A percentile compares a stretch with the other conserved stretches of the same genome.
Conservation (phyloP, 2,329 filamentous ascomycete genomes). For the Fonsecaea multimorphosa region DNA sequence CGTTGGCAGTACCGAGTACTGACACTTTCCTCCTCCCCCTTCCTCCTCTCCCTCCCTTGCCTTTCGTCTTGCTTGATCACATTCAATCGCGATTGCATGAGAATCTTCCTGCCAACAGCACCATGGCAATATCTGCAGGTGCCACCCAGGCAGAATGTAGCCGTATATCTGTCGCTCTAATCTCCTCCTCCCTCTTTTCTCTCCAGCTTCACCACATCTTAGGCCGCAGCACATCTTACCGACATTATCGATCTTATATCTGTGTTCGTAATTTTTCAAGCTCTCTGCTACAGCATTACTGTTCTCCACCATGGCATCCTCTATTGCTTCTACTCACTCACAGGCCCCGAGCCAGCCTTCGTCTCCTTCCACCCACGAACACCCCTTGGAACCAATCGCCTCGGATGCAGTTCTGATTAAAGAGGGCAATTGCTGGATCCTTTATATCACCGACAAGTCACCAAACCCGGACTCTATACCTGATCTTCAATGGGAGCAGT, state of each 20-base stretch:
- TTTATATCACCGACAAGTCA: slow-evolving; percentile 17
- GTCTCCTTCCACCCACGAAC: neutral
- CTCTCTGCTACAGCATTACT: neutral
- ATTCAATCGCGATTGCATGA: neutral
- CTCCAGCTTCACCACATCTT: slow-evolving; percentile 3
- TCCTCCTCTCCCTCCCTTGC: neutral
- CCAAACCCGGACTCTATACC: slow-evolving; percentile 12
- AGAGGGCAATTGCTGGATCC: slow-evolving; percentile 17
- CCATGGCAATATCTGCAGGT: neutral
- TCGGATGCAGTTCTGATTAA: neutral
- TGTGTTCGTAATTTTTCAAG: neutral
- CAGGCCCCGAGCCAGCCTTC: neutral
- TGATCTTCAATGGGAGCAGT: slow-evolving; percentile 20
- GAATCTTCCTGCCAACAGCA: neutral
- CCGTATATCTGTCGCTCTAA: neutral
- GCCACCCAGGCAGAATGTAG: slow-evolving; percentile 4
- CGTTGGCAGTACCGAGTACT: neutral
- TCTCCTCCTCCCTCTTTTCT: neutral
- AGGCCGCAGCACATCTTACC: slow-evolving; percentile 9
- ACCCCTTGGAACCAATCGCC: neutral
- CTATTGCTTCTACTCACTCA: neutral
- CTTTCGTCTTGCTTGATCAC: neutral
- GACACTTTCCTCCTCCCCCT: neutral
- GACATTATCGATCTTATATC: neutral
- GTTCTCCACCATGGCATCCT: slow-evolving; percentile 1